A percentile compares a stretch with the other conserved stretches of the same genome.
These are phyloP conservation scores for Mortierella claussenii DNA, from an alignment of 192 early-diverging fungal genomes.

Conservation along the genomic window DNA sequence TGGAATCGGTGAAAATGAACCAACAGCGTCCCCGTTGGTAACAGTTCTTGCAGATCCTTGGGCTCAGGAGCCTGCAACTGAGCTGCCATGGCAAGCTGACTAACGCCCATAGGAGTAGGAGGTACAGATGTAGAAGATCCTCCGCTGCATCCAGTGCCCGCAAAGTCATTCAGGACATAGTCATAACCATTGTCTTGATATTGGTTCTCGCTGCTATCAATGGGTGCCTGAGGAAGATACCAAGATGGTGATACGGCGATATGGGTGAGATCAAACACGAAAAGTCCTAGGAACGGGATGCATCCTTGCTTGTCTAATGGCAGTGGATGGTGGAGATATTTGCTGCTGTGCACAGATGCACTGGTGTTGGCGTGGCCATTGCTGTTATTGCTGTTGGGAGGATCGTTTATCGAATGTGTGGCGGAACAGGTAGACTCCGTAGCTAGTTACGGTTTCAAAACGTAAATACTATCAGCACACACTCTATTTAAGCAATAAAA, in stretches of 20 bases:
- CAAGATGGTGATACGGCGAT: slow-evolving; percentile 33
- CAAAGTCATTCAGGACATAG: too few species aligned
- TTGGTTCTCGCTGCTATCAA: too few species aligned
- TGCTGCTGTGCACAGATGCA: too few species aligned
- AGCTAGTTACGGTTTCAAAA: too few species aligned
- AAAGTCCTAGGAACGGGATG: slow-evolving; percentile 44
- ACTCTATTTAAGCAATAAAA: too few species aligned
- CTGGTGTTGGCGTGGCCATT: slow-evolving; percentile 17
- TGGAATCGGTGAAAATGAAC: slow-evolving; percentile 38
- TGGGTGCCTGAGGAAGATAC: slow-evolving; percentile 22
- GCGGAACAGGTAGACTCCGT: not conserved
- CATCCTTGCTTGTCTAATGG: slow-evolving; percentile 50
- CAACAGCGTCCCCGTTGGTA: slow-evolving; percentile 21
- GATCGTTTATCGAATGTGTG: not conserved
- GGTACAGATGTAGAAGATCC: too few species aligned
- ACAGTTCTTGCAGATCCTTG: slow-evolving; percentile 19
- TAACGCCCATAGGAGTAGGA: not conserved
- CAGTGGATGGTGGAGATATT: too few species aligned
- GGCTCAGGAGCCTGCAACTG: slow-evolving; percentile 24
- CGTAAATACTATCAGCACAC: too few species aligned
- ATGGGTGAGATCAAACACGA: slow-evolving; percentile 39
- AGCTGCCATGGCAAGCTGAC: not conserved
- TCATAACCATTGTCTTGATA: too few species aligned
- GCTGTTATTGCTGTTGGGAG: slow-evolving; percentile 13
- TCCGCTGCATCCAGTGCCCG: too few species aligned